phyloP scores from a whole-genome alignment of 306 rosid species.

The Lathyrus tuberosus region DNA sequence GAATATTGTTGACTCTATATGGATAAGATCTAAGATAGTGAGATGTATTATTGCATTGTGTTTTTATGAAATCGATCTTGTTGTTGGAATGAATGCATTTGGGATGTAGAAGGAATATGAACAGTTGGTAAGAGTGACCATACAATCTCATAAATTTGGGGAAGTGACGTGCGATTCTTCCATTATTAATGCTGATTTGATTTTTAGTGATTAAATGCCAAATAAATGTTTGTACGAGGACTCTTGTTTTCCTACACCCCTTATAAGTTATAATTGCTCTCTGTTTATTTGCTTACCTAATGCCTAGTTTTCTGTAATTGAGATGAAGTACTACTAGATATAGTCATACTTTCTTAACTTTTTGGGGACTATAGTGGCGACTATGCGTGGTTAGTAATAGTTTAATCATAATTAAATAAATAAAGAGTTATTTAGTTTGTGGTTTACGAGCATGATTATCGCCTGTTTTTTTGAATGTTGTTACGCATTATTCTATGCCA shows the following conservation, averaged over 20 bases:
- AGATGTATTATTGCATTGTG: too few species aligned
- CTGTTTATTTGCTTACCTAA: neutral
- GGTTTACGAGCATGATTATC: too few species aligned
- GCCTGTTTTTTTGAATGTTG: too few species aligned
- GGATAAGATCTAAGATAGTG: too few species aligned
- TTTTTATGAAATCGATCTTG: neutral
- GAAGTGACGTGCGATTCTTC: slow-evolving; percentile 50
- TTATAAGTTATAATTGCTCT: slow-evolving; percentile 14
- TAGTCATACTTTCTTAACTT: too few species aligned
- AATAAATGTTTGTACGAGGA: slow-evolving; percentile 43
- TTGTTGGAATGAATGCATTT: slow-evolving; percentile 22
- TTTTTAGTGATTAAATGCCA: slow-evolving; percentile 10
- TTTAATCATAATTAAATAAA: too few species aligned
- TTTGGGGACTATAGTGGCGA: too few species aligned
- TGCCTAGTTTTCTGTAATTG: neutral
- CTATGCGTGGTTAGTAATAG: too few species aligned
- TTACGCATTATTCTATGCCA: too few species aligned
- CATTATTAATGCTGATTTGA: slow-evolving; percentile 29
- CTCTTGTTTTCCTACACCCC: slow-evolving; percentile 4
- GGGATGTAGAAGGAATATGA: too few species aligned
- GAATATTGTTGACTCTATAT: too few species aligned
- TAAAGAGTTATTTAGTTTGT: too few species aligned
- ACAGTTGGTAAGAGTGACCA: slow-evolving; percentile 45
- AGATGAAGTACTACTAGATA: neutral
- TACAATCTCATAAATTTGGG: slow-evolving; percentile 40